Base-by-base conservation (phyloP, 2,329 filamentous ascomycete species). In the Talaromyces rugulosus region DNA sequence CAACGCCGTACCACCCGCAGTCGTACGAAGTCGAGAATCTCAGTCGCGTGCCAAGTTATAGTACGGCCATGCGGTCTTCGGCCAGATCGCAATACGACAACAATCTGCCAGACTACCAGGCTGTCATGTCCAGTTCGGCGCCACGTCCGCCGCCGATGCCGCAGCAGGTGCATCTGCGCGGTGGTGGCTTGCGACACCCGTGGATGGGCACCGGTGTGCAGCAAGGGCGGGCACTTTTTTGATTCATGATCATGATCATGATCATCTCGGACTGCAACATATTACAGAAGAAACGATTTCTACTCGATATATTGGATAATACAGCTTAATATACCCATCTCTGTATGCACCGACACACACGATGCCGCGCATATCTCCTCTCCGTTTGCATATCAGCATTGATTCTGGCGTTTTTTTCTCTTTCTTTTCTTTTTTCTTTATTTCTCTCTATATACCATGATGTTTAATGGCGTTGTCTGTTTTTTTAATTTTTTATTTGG, bases 1-100 rank as follows among this genome's bases (percentile, higher is more conserved):
- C 73, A 5, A 80, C 76, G 0, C 77, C 77, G 8, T 71, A 71
- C 64, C 72, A 74, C 54, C 73, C 73, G 12, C 76, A 79, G 63
- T 80, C 81, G 55, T 77, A 81, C 18, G 86, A 89, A 65, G 77
- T 91, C 66, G 83, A 84, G 55, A 84, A 87, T 65, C 77, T 92
- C 50, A 89, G 82, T 72, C 89, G 89, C 66, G 89, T 93, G 2
- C 90, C 90, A 1, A 92, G 89, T 61, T 93, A 93, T 72, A 83
- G 84, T 16, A 92, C 90, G 1, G 90, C 90, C 0, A 85, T 92
- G 30, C 85, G 85, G 65, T 85, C 87, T 0, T 85, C 87, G 5
- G 83, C 86, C 16, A 81, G 84, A 57, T 80, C 82, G 36, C 80
- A 81, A 6, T 80, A 81, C 27, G 80, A 80, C 34, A 73, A 78